Evolutionary conservation across 208 protist genomes (phyloP).

Genomic region (Angomonas ambiguus): DNA sequence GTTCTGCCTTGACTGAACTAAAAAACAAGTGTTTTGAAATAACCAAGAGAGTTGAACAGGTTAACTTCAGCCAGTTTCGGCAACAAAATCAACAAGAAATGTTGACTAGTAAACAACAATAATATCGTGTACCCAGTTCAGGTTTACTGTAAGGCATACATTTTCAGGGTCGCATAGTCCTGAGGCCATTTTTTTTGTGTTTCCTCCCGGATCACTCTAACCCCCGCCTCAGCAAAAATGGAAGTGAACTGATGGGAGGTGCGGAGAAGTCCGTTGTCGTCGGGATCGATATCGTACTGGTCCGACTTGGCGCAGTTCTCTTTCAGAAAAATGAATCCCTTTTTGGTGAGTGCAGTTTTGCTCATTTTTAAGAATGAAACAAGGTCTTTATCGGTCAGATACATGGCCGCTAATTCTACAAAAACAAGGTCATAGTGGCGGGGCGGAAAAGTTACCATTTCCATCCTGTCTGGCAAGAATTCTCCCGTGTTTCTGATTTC

Average conservation of each 20-base stretch:
- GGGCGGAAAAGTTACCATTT: constrained; percentile 22
- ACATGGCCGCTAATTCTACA: constrained; percentile 63
- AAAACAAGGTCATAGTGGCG: constrained; percentile 52
- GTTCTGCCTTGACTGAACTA: no score
- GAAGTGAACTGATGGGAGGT: constrained; percentile 41
- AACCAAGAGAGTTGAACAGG: no score
- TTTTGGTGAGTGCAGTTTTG: constrained; percentile 24
- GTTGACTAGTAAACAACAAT: no score
- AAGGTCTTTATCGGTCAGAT: constrained; percentile 63
- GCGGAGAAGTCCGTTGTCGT: constrained; percentile 48
- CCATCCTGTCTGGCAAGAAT: constrained; percentile 31
- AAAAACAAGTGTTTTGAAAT: no score
- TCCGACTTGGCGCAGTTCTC: constrained; percentile 41
- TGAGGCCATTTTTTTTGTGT: constrained; percentile 41
- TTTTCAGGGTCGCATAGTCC: constrained; percentile 47
- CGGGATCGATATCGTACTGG: constrained; percentile 41
- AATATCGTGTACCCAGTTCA: neutral
- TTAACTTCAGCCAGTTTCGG: no score
- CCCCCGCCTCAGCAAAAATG: constrained; percentile 39
- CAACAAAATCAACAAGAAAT: no score
- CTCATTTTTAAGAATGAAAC: constrained; percentile 32
- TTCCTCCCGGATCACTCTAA: constrained; percentile 22
- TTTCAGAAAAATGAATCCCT: constrained; percentile 66
- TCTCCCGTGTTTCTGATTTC: constrained; percentile 3
- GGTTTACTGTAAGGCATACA: constrained; percentile 47